Evolutionary conservation across 2,329 filamentous ascomycete species (phyloP), one percentile per base, ranked within the genome.

Genomic region (Aureobasidium sp.): DNA sequence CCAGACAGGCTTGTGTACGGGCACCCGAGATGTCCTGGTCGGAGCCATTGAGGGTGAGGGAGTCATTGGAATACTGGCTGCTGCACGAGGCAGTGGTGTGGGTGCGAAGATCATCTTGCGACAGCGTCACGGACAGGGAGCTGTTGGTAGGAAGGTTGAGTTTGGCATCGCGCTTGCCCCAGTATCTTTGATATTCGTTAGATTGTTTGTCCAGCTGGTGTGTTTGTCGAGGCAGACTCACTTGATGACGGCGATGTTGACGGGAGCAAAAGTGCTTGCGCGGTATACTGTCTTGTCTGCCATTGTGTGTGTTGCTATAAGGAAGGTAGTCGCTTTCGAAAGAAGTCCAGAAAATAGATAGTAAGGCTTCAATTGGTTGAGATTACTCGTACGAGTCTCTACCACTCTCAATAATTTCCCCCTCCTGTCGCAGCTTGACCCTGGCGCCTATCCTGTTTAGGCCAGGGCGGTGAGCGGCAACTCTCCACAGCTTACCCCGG

Each of bases 191-290:
- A 50, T 25, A 59, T 13, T 63, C 9, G 60, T 65, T 57, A 63
- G 15, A 47, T 34, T 30, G 21, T 21, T 29, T 37, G 16, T n/a
- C 10, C 32, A 10, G n/a, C 15, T 36, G n/a, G 5, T 7, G 11
- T 7, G 6, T 2, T 25, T 47, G 41, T 49, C 34, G 44, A 41
- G 44, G 8, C 34, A 25, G 44, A 68, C 72, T 69, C 77, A 95
- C 89, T 97, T 97, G 79, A 97, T 94, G 62, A 97, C 92, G 67
- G 93, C 93, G 73, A 97, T 97, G 81, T 97, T 97, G 72, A 97
- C 93, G 15, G 93, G 94, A 44, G 94, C 94, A 66, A 92, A 97
- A 63, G 94, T 97, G 80, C 90, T 97, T 68, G 94, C 90, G 70
- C 91, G 88, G 80, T 95, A 92, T 70, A 97, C 83, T 42, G 77